Evolutionary conservation across 106 monocot species (phyloP), one percentile per base, ranked within the genome.

Genomic region (Dendrobium nobile): DNA sequence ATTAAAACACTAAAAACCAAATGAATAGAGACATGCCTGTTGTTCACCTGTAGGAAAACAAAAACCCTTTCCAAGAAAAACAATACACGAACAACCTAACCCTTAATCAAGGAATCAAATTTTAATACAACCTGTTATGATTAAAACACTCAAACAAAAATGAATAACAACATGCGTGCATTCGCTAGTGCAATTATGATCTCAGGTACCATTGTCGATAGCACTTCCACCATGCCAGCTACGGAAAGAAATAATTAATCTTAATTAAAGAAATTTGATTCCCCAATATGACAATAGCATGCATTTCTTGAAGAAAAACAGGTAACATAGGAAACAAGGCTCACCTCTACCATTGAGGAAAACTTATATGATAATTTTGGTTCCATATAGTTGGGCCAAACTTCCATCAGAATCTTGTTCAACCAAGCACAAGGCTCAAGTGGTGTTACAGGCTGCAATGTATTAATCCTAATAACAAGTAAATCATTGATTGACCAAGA

Each of bases 361-460:
- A 98, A 73, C 56, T 47, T 92, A 67, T 54, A 83, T 17, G 98
- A 92, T 28, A 98, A 81, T 85, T 85, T 92, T 45, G 92, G 98
- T 77, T 95, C 98, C 89, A 98, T 84, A 83, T 79, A 98, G 80
- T 98, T 95, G 3, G 98, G 92, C 98, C 98, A 98, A 47, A 98
- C 82, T 85, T 92, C 98, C 80, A 89, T 76, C 68, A 95, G 58
- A 74, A 97, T 88, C 81, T 88, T 95, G 84, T 98, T 98, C 48
- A 91, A 45, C 98, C 98, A 98, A 41, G 84, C 84, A 75, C 92
- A 91, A 65, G 98, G 98, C 78, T 98, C 98, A 59, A 89, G 22
- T 72, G 94, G 92, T 2, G 98, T 98, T 11, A 68, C 40, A 56
- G 90, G 88, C 97, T 97, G 86, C 76, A 88, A 65, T 78, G 77